Evolutionary conservation across 2,329 filamentous ascomycete genomes (phyloP).

Genomic region (Sporothrix humicola): DNA sequence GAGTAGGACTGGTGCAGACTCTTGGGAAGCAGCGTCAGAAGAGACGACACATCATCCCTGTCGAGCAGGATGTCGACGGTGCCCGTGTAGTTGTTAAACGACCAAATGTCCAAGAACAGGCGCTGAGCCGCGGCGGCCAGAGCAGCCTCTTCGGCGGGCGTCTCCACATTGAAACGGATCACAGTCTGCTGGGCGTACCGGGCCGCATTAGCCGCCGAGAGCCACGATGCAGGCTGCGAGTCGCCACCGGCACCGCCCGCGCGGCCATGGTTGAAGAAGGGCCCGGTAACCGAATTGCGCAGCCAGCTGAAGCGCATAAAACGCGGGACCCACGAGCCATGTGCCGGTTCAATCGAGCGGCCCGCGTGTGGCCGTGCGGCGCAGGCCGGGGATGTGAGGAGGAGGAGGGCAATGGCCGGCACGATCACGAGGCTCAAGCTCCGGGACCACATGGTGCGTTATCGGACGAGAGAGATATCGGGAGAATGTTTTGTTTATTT

Average conservation of each 20-base stretch:
- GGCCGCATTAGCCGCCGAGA: conserved; percentile 43
- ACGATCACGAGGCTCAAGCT: conserved; percentile 7
- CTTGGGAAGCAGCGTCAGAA: conserved; percentile 77
- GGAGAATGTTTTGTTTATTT: not conserved
- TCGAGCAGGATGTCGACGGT: conserved; percentile 79
- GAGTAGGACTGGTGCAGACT: conserved; percentile 75
- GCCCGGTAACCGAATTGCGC: conserved; percentile 47
- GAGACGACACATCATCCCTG: conserved; percentile 75
- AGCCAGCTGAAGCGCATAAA: conserved; percentile 59
- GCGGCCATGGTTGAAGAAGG: conserved; percentile 16
- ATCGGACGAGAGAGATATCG: not conserved
- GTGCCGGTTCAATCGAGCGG: not conserved
- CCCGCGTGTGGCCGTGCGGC: conserved; percentile 20
- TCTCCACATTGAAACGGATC: conserved; percentile 81
- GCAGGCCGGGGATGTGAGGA: conserved; percentile 19
- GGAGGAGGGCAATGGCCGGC: conserved; percentile 12
- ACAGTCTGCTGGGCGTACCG: conserved; percentile 82
- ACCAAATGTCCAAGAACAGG: conserved; percentile 90
- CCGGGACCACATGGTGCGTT: conserved; percentile 29
- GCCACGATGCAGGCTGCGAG: not conserved
- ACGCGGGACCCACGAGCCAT: conserved; percentile 26
- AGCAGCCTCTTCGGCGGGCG: conserved; percentile 69
- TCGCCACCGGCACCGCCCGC: not conserved
- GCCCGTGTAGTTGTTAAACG: conserved; percentile 73
- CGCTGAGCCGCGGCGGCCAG: conserved; percentile 74